Percentiles rank a stretch among this genome's conserved stretches.
phyloP scores from a whole-genome alignment of 441 rosid genomes.

The Erysimum pusillum region DNA sequence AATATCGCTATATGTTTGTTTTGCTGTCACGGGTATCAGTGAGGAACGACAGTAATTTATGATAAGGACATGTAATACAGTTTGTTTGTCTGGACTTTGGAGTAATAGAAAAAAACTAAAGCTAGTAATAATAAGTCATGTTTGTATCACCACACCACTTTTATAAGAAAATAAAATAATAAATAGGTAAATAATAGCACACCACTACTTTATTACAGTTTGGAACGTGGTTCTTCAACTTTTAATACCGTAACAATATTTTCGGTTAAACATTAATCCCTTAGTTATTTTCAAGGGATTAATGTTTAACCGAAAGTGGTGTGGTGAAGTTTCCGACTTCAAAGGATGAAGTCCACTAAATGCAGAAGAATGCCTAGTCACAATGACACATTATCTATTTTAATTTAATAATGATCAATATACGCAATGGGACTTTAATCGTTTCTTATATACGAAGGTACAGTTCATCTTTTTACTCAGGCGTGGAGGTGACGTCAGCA shows the following conservation, averaged over 20 bases:
- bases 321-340: background rate
- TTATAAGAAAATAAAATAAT: too few species aligned
- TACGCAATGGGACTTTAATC: background rate
- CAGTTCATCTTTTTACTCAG: background rate
- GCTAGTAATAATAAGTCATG: background rate
- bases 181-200: too few species aligned
- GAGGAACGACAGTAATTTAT: background rate
- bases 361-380: background rate
- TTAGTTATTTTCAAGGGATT: too few species aligned
- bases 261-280: too few species aligned
- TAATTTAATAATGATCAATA: background rate
- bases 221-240: too few species aligned
- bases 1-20: background rate
- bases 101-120: background rate
- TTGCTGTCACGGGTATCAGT: background rate
- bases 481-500: constrained; percentile 30
- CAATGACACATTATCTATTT: background rate
- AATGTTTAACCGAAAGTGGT: too few species aligned
- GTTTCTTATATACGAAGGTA: background rate
- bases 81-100: background rate
- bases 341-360: background rate
- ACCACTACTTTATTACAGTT: too few species aligned
- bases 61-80: background rate
- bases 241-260: too few species aligned
- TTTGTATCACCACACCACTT: too few species aligned